These are phyloP conservation scores for Gossypium aridum DNA, from an alignment of 441 rosid genomes.

Conservation along the genomic window DNA sequence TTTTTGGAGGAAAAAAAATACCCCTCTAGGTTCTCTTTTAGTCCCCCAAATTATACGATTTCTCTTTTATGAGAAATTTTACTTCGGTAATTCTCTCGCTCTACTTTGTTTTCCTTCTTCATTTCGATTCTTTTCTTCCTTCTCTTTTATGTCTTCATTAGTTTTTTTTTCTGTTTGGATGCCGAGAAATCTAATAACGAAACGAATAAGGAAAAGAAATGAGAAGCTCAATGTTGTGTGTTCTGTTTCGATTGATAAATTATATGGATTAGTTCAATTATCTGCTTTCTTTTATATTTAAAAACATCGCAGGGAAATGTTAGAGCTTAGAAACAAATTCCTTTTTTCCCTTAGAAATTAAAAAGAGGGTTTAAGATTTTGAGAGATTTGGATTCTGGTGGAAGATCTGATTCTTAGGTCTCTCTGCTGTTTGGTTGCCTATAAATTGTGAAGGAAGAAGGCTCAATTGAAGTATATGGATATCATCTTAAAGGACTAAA, in stretches of 20 bases:
- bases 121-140: conserved; percentile 16
- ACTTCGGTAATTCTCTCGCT: background rate
- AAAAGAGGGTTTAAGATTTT: conserved; percentile 1
- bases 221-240: background rate
- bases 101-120: background rate
- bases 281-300: background rate
- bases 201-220: background rate
- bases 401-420: background rate
- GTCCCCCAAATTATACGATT: conserved; percentile 12
- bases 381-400: background rate
- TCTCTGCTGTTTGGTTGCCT: background rate
- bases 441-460: background rate
- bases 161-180: conserved; percentile 15
- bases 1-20: background rate
- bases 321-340: background rate
- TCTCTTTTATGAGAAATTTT: conserved; percentile 14
- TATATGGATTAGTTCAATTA: background rate
- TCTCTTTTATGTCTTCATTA: background rate
- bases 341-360: background rate
- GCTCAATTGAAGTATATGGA: background rate
- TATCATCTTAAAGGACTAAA: background rate
- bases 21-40: background rate
- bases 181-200: background rate
- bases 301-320: background rate
- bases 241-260: background rate